Evolutionary conservation across 352 stramenopile genomes (phyloP).

Genomic region (Pythium rishiriense): DNA sequence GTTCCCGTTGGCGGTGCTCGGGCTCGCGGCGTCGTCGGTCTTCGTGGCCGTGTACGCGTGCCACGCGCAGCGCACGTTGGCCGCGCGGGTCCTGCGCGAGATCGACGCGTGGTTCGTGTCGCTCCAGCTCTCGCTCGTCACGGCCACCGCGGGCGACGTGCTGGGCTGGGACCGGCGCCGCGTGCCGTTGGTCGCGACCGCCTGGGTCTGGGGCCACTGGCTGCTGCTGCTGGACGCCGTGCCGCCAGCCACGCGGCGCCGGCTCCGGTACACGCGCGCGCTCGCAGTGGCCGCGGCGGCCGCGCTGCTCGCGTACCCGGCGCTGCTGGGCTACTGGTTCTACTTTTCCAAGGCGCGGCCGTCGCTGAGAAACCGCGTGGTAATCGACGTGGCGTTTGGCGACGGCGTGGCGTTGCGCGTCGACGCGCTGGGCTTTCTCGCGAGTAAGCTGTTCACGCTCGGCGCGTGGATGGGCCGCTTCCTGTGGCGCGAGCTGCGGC

Average conservation of each 20-base stretch:
- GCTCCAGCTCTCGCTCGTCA: not conserved
- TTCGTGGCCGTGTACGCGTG: not conserved
- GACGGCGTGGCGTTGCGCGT: not conserved
- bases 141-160: not conserved
- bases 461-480: slow-evolving; percentile 13
- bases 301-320: slow-evolving; percentile 1
- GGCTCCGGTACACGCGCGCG: not conserved
- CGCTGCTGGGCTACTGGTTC: slow-evolving; percentile 15
- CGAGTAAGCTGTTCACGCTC: slow-evolving; percentile 7
- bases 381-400: slow-evolving; percentile 8
- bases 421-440: not conserved
- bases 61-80: slow-evolving; percentile 5
- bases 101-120: slow-evolving; percentile 20
- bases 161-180: slow-evolving; percentile 2
- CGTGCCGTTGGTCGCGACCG: not conserved
- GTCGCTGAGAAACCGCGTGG: slow-evolving; percentile 5
- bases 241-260: slow-evolving; percentile 6
- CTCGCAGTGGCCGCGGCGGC: not conserved
- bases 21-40: not conserved
- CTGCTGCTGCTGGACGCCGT: slow-evolving; percentile 12
- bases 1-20: not conserved
- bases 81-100: not conserved
- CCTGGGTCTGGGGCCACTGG: slow-evolving; percentile 22
- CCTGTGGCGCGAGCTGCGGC: slow-evolving; percentile 11
- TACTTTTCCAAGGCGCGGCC: slow-evolving; percentile 4